Evolutionary conservation across 306 rosid species (phyloP).

Genomic region (Rosa chinensis): DNA sequence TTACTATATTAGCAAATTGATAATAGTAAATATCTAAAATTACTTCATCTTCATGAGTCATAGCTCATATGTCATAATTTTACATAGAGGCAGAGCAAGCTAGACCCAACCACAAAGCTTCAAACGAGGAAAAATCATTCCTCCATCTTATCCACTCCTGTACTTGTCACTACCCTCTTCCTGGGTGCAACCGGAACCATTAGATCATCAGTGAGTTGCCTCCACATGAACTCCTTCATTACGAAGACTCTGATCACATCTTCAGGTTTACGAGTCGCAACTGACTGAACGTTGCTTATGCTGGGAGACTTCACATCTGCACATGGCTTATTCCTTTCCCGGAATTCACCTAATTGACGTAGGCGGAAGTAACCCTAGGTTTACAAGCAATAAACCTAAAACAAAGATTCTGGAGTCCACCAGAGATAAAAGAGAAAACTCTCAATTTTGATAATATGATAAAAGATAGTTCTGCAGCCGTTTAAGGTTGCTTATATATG

Average conservation of each 20-base stretch:
- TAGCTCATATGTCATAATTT: background rate
- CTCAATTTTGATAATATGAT: too few relatives aligned
- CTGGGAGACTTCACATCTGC: constrained; percentile 5
- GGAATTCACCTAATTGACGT: background rate
- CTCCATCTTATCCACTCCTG: background rate
- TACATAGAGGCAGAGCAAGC: background rate
- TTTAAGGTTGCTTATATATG: too few relatives aligned
- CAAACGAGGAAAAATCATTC: background rate
- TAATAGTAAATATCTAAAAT: too few relatives aligned
- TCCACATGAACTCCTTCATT: constrained; percentile 10
- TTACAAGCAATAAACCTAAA: too few relatives aligned
- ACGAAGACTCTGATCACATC: constrained; percentile 20
- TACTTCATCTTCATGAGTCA: too few relatives aligned
- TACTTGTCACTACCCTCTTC: background rate
- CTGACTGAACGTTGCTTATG: background rate
- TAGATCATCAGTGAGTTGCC: background rate
- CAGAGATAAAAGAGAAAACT: too few relatives aligned
- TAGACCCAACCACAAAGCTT: background rate
- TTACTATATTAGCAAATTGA: too few relatives aligned
- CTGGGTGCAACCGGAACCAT: background rate
- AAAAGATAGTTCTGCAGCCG: too few relatives aligned
- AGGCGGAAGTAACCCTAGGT: too few relatives aligned
- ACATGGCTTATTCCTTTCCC: background rate
- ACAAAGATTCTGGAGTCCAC: too few relatives aligned
- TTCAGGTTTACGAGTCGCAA: constrained; percentile 4